Conservation (phyloP, 768 basidiomycete species). For the Xerocomus spinulosus region DNA sequence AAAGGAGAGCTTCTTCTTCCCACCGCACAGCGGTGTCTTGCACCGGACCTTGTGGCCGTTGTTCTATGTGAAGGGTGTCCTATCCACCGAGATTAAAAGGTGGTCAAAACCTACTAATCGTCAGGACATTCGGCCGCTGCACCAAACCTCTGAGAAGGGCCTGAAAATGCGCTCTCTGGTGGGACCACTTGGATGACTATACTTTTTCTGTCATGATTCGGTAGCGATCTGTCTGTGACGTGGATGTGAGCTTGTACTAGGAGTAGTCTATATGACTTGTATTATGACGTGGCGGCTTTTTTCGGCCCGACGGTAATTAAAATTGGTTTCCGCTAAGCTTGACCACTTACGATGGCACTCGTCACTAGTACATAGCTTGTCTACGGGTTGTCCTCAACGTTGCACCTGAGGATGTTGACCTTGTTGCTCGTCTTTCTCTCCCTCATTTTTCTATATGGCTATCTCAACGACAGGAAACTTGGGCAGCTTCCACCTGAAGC, state of each 20-base stretch:
- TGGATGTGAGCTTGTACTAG: neutral
- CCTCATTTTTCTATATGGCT: slow-evolving; percentile 35
- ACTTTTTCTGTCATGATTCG: neutral
- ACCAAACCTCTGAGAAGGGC: neutral
- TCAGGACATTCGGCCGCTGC: neutral
- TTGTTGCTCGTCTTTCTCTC: slow-evolving; percentile 5
- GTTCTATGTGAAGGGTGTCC: slow-evolving; percentile 6
- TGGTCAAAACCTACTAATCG: neutral
- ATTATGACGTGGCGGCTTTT: neutral
- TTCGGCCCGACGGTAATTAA: neutral
- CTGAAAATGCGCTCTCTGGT: neutral
- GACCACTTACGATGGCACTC: neutral
- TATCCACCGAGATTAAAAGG: neutral
- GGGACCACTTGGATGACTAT: neutral
- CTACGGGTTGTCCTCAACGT: neutral
- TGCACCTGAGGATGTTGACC: slow-evolving; percentile 15
- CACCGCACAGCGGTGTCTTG: slow-evolving; percentile 2
- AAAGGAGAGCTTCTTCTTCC: slow-evolving; percentile 11
- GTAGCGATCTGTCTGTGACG: neutral
- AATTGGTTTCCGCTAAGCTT: neutral
- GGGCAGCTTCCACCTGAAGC: slow-evolving; percentile 45
- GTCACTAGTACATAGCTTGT: too few species aligned
- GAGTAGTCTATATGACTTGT: too few species aligned
- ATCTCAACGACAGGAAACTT: slow-evolving; percentile 53
- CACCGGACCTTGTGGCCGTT: slow-evolving; percentile 23